A percentile compares a stretch with the other conserved stretches of the same genome.
These are phyloP conservation scores for Helianthus tuberosus DNA, from an alignment of 129 eudicot genomes.

Conservation along the genomic window DNA sequence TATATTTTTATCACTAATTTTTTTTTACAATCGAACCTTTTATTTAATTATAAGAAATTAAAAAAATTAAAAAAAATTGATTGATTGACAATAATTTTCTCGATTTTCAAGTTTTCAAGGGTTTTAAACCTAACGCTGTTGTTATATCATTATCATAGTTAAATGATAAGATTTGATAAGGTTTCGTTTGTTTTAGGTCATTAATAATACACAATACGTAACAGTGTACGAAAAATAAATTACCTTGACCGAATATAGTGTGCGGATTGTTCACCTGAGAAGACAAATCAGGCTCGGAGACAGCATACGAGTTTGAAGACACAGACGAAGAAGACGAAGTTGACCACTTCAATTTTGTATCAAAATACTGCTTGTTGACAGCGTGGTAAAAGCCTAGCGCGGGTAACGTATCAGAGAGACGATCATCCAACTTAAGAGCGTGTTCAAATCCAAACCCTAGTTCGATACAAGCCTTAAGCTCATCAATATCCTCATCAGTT, in stretches of 20 bases:
- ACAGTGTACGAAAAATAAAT: background rate
- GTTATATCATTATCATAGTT: too few relatives aligned
- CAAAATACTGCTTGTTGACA: constrained; percentile 59
- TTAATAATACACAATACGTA: too few relatives aligned
- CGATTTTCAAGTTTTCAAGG: too few relatives aligned
- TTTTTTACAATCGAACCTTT: too few relatives aligned
- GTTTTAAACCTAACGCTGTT: too few relatives aligned
- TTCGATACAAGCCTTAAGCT: constrained; percentile 84
- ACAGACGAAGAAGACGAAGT: constrained; percentile 25
- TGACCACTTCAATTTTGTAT: constrained; percentile 42
- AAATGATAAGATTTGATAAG: too few relatives aligned
- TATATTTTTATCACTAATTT: too few relatives aligned
- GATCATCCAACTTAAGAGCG: constrained; percentile 58
- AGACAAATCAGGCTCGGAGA: constrained; percentile 53
- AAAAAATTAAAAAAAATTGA: too few relatives aligned
- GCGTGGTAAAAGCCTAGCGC: constrained; percentile 81
- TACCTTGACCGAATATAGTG: constrained; percentile 55
- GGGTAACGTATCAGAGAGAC: constrained; percentile 74
- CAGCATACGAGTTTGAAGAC: constrained; percentile 30
- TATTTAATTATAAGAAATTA: too few relatives aligned
- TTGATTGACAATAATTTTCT: too few relatives aligned
- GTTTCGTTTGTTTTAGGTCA: too few relatives aligned
- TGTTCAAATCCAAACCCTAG: constrained; percentile 72
- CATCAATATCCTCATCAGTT: constrained; percentile 82
- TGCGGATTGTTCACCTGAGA: constrained; percentile 52